Percentiles rank a stretch among this genome's conserved stretches.
These are phyloP conservation scores for Sporothrix protearum DNA, from an alignment of 2,329 filamentous ascomycete genomes.

Conservation along the genomic window DNA sequence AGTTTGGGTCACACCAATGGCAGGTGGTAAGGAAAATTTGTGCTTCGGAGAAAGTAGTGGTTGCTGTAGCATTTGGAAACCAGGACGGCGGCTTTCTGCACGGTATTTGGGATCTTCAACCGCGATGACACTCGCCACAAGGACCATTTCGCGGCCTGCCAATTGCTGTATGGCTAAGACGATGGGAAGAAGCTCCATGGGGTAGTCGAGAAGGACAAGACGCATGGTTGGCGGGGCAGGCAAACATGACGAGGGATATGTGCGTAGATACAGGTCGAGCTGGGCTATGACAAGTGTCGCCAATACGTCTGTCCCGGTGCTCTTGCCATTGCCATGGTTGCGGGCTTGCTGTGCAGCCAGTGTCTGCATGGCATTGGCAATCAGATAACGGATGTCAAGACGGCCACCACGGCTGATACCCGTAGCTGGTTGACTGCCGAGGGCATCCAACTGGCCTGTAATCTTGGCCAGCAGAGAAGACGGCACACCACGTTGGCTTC, in stretches of 20 bases:
- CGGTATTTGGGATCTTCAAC: background rate
- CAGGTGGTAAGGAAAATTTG: background rate
- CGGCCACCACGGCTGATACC: constrained; percentile 52
- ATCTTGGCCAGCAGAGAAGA: constrained; percentile 49
- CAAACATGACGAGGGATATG: constrained; percentile 38
- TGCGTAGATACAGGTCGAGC: constrained; percentile 56
- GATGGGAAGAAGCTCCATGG: constrained; percentile 53
- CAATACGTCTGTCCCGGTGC: constrained; percentile 38
- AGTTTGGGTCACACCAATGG: constrained; percentile 25
- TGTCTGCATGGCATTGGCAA: constrained; percentile 58
- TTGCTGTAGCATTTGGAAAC: constrained; percentile 1
- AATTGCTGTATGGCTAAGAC: constrained; percentile 56
- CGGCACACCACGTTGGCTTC: constrained; percentile 53
- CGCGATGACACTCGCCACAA: constrained; percentile 54
- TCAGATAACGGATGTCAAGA: constrained; percentile 60
- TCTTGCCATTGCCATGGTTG: background rate
- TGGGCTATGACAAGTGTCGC: constrained; percentile 59
- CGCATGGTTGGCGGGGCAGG: constrained; percentile 37
- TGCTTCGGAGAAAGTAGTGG: background rate
- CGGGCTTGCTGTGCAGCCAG: constrained; percentile 45
- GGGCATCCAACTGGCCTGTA: constrained; percentile 51
- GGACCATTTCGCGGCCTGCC: constrained; percentile 54
- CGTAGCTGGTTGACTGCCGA: constrained; percentile 46
- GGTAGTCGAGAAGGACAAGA: constrained; percentile 58
- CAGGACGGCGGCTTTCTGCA: background rate